Percentiles rank a stretch among this genome's conserved stretches.
phyloP scores from a whole-genome alignment of 192 early-diverging fungal species.

The Coemansia furcata region DNA sequence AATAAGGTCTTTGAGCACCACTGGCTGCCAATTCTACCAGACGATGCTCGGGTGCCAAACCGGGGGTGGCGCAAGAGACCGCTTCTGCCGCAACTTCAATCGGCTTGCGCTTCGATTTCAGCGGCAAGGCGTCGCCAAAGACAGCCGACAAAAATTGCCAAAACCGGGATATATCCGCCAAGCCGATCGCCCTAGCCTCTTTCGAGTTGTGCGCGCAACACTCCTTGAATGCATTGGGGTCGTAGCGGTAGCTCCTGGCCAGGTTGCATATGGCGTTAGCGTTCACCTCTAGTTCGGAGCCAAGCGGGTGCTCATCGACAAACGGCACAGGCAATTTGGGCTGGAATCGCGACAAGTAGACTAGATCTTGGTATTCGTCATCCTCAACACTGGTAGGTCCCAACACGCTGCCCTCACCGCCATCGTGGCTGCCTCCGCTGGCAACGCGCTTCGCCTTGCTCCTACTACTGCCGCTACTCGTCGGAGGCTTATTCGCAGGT shows the following conservation, averaged over 20 bases:
- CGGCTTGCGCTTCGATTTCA: conserved; percentile 17
- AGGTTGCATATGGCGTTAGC: conserved; percentile 22
- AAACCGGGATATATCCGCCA: conserved; percentile 30
- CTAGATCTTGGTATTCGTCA: background rate
- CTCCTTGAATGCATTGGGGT: conserved; percentile 26
- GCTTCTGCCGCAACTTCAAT: background rate
- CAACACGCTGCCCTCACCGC: background rate
- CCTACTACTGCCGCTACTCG: background rate
- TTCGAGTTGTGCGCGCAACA: conserved; percentile 35
- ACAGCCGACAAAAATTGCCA: conserved; percentile 40
- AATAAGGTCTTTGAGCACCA: background rate
- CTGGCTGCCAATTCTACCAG: background rate
- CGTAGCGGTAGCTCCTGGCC: conserved; percentile 45
- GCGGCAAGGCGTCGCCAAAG: conserved; percentile 39
- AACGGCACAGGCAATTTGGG: conserved; percentile 33
- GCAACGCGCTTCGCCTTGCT: background rate
- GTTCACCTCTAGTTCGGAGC: conserved; percentile 11
- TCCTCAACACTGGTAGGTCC: background rate
- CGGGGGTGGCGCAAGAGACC: background rate
- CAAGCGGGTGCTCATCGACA: conserved; percentile 41
- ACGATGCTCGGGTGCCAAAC: background rate
- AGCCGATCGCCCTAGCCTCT: conserved; percentile 10
- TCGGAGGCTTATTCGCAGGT: background rate
- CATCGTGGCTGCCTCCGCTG: background rate
- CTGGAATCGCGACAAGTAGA: conserved; percentile 18